A percentile compares a stretch with the other conserved stretches of the same genome.
Conservation (phyloP, 2,329 filamentous ascomycete species). For the Penicillium paneum region DNA sequence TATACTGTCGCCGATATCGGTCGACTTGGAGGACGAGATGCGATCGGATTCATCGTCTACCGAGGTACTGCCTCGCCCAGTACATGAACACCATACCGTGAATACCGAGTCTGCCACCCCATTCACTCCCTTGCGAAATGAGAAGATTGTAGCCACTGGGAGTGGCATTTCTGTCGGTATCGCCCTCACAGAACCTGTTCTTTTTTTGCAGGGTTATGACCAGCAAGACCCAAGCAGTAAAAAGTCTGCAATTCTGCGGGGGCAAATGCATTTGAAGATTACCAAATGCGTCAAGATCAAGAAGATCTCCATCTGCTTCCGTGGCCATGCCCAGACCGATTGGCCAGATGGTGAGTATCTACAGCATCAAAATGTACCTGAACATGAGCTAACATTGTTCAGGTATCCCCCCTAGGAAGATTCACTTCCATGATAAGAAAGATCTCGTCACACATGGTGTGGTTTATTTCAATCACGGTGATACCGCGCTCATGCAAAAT, state of each 20-base stretch:
- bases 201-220: constrained; percentile 51
- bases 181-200: constrained; percentile 47
- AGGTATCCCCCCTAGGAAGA: constrained; percentile 83
- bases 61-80: constrained; percentile 21
- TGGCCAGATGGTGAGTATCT: constrained; percentile 74
- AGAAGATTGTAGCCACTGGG: constrained; percentile 49
- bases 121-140: constrained; percentile 41
- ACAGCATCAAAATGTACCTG: background rate
- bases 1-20: constrained; percentile 32
- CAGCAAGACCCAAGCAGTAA: constrained; percentile 53
- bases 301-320: constrained; percentile 80
- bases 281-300: constrained; percentile 92
- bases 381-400: constrained; percentile 7
- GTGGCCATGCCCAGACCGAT: constrained; percentile 80
- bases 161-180: constrained; percentile 49
- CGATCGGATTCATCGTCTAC: constrained; percentile 31
- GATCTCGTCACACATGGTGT: constrained; percentile 79
- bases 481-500: constrained; percentile 50
- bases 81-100: constrained; percentile 19
- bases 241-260: constrained; percentile 78
- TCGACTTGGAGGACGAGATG: constrained; percentile 23
- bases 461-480: constrained; percentile 79
- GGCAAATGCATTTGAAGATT: constrained; percentile 75
- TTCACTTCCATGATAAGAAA: constrained; percentile 78
- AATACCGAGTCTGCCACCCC: constrained; percentile 28